Conservation (phyloP, 768 basidiomycete genomes). For the Lactarius vividus region DNA sequence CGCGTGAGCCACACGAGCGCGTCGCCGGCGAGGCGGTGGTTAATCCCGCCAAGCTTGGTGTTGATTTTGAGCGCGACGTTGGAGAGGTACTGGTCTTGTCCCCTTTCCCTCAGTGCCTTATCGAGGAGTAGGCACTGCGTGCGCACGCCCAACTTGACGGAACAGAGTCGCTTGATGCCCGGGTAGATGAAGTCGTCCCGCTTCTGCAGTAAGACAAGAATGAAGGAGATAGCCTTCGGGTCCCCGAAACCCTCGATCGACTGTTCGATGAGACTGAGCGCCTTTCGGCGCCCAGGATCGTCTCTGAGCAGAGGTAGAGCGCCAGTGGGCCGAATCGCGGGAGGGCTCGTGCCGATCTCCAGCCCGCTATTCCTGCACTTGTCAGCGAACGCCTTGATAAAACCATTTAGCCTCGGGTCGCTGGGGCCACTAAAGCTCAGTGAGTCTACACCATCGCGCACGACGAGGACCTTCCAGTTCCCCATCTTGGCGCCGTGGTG, state of each 20-base stretch:
- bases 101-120: conserved; percentile 55
- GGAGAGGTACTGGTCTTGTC: conserved; percentile 79
- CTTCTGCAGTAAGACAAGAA: conserved; percentile 67
- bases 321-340: conserved; percentile 38
- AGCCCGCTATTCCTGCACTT: conserved; percentile 66
- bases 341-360: conserved; percentile 39
- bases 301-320: conserved; percentile 37
- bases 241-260: conserved; percentile 30
- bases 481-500: conserved; percentile 49
- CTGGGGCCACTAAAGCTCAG: conserved; percentile 40
- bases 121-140: conserved; percentile 68
- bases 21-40: conserved; percentile 58
- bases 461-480: conserved; percentile 66
- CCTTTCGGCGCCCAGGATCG: conserved; percentile 40
- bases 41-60: conserved; percentile 77
- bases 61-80: conserved; percentile 83
- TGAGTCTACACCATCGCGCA: conserved; percentile 48
- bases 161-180: conserved; percentile 75
- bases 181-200: conserved; percentile 77
- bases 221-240: conserved; percentile 50
- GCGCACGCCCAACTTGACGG: conserved; percentile 67
- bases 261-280: conserved; percentile 42
- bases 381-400: conserved; percentile 51
- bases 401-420: conserved; percentile 41
- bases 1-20: conserved; percentile 65